These are phyloP conservation scores for Butyriboletus loyo DNA, from an alignment of 768 basidiomycete species.

Conservation along the genomic window DNA sequence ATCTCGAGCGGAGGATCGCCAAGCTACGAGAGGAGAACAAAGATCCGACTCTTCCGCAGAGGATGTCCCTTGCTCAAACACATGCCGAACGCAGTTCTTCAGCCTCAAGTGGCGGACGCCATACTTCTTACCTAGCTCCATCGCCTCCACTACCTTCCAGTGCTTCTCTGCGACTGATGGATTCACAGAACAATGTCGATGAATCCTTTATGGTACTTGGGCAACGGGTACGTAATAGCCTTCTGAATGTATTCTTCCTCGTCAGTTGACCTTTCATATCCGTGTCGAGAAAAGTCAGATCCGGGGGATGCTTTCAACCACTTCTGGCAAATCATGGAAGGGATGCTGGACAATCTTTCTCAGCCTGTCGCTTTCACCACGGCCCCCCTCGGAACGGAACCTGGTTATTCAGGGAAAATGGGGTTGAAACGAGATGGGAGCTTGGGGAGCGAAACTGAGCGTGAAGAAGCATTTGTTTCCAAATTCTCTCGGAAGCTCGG, in stretches of 20 bases:
- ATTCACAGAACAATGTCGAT: slow-evolving; percentile 66
- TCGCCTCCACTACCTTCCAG: slow-evolving; percentile 48
- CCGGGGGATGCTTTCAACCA: slow-evolving; percentile 85
- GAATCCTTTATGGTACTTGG: slow-evolving; percentile 89
- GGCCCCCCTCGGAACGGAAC: slow-evolving; percentile 58
- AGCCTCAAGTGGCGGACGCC: slow-evolving; percentile 11
- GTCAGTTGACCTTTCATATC: background rate
- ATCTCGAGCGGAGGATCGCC: slow-evolving; percentile 67
- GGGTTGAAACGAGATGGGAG: slow-evolving; percentile 45
- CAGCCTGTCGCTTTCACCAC: slow-evolving; percentile 80
- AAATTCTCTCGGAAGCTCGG: slow-evolving; percentile 48
- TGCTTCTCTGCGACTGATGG: slow-evolving; percentile 34
- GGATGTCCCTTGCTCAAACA: slow-evolving; percentile 30
- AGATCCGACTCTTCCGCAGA: slow-evolving; percentile 73
- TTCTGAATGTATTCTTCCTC: background rate
- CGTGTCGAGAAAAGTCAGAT: slow-evolving; percentile 51
- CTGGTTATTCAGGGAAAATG: slow-evolving; percentile 22
- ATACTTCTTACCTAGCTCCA: slow-evolving; percentile 32
- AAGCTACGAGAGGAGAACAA: slow-evolving; percentile 74
- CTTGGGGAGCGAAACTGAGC: slow-evolving; percentile 64
- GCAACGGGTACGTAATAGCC: slow-evolving; percentile 53
- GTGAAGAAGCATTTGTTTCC: slow-evolving; percentile 60
- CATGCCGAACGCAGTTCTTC: slow-evolving; percentile 25
- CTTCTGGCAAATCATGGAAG: slow-evolving; percentile 87
- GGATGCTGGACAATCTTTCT: slow-evolving; percentile 81